phyloP scores from a whole-genome alignment of 805 yeast species.

The Wickerhamiella australiensis region DNA sequence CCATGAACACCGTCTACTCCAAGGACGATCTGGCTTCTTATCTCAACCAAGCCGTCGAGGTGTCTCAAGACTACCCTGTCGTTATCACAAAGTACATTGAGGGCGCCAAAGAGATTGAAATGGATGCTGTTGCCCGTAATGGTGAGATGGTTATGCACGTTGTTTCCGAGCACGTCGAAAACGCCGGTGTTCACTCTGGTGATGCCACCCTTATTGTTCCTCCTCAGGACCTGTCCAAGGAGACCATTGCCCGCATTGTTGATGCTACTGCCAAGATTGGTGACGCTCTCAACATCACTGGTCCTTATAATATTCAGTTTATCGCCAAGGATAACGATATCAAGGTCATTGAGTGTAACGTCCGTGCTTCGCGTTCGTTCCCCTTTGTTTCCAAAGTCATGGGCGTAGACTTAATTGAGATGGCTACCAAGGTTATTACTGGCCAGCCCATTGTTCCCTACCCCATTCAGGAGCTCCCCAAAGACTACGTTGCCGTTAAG shows the following conservation, averaged over 20 bases:
- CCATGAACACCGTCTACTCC: slow-evolving; percentile 94
- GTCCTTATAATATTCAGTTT: slow-evolving; percentile 95
- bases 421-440: slow-evolving; percentile 93
- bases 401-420: slow-evolving; percentile 89
- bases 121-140: slow-evolving; percentile 95
- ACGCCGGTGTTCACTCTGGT: slow-evolving; percentile 99
- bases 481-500: slow-evolving; percentile 88
- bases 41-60: slow-evolving; percentile 89
- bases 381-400: slow-evolving; percentile 97
- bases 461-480: slow-evolving; percentile 80
- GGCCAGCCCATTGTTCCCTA: slow-evolving; percentile 81
- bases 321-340: slow-evolving; percentile 91
- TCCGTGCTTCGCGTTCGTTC: slow-evolving; percentile 98
- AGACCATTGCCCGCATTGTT: slow-evolving; percentile 81
- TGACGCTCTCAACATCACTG: slow-evolving; percentile 86
- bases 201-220: slow-evolving; percentile 97
- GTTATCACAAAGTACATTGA: slow-evolving; percentile 94
- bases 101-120: slow-evolving; percentile 94
- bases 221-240: slow-evolving; percentile 87
- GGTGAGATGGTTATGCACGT: slow-evolving; percentile 95
- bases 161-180: slow-evolving; percentile 96
- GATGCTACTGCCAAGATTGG: slow-evolving; percentile 95
- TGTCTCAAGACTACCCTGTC: slow-evolving; percentile 95
- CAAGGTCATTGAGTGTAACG: slow-evolving; percentile 97
- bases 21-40: slow-evolving; percentile 77